phyloP scores from a whole-genome alignment of 2,329 filamentous ascomycete species.

The Fusarium caatingaense region DNA sequence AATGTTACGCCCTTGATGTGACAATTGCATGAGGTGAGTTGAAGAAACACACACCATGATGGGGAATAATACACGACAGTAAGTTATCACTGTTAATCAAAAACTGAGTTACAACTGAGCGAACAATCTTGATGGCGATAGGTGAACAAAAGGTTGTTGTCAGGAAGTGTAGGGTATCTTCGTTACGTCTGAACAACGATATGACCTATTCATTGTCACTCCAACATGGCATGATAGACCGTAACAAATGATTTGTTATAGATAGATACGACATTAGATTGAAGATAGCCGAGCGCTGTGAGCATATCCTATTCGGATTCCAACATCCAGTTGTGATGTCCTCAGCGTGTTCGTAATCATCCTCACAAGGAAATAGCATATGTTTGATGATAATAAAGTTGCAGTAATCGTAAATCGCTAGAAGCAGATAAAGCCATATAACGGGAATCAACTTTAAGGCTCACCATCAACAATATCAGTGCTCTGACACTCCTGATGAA shows the following conservation, averaged over 20 bases:
- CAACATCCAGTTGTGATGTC: not conserved
- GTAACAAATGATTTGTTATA: not conserved
- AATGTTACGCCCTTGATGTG: constrained; percentile 27
- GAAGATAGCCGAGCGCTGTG: not conserved
- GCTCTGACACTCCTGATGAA: not conserved
- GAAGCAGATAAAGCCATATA: not conserved
- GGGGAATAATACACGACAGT: not conserved
- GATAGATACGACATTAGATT: not conserved
- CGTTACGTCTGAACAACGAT: not conserved
- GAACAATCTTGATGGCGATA: not conserved
- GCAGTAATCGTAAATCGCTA: not conserved
- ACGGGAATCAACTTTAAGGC: too few relatives aligned
- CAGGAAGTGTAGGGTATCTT: not conserved
- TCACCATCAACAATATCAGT: too few relatives aligned
- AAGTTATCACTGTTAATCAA: not conserved
- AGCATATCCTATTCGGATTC: not conserved
- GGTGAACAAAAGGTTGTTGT: not conserved
- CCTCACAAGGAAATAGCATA: too few relatives aligned
- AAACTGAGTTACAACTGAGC: not conserved
- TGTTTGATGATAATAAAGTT: too few relatives aligned
- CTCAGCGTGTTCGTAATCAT: too few relatives aligned
- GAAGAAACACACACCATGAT: not conserved
- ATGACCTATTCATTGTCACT: not conserved
- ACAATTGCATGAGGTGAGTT: not conserved
- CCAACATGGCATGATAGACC: not conserved